phyloP scores from a whole-genome alignment of 495 filamentous ascomycete genomes.

The Trichoderma erinaceum region DNA sequence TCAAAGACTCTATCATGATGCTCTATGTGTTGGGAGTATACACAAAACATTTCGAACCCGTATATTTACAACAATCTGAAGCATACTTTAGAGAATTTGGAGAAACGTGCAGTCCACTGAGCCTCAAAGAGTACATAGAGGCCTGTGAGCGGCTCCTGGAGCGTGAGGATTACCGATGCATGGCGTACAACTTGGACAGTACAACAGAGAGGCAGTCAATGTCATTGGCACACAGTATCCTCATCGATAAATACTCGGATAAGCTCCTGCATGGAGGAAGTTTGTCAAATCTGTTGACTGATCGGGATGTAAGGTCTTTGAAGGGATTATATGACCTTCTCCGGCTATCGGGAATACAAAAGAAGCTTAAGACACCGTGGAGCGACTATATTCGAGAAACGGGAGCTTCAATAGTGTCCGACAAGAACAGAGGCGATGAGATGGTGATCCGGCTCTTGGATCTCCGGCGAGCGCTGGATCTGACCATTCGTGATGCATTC shows the following conservation, averaged over 20 bases:
- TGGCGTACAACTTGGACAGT: slow-evolving; percentile 69
- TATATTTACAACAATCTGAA: slow-evolving; percentile 60
- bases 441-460: slow-evolving; percentile 81
- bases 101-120: slow-evolving; percentile 48
- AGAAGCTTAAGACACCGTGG: slow-evolving; percentile 63
- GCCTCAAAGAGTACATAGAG: slow-evolving; percentile 65
- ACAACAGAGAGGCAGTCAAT: slow-evolving; percentile 74
- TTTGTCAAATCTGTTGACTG: slow-evolving; percentile 61
- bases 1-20: slow-evolving; percentile 69
- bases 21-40: slow-evolving; percentile 78
- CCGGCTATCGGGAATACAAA: slow-evolving; percentile 54
- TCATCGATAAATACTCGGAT: slow-evolving; percentile 56
- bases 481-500: slow-evolving; percentile 67
- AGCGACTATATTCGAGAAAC: slow-evolving; percentile 68
- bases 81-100: slow-evolving; percentile 61
- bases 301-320: slow-evolving; percentile 58
- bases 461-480: slow-evolving; percentile 74
- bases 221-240: slow-evolving; percentile 57
- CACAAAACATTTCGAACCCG: slow-evolving; percentile 67
- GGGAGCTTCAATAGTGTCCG: slow-evolving; percentile 74
- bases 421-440: slow-evolving; percentile 67
- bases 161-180: slow-evolving; percentile 65
- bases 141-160: slow-evolving; percentile 59
- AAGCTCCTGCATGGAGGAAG: slow-evolving; percentile 57
- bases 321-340: slow-evolving; percentile 73